Conservation (phyloP, 2,329 filamentous ascomycete species). For the Trichoderma gracile region DNA sequence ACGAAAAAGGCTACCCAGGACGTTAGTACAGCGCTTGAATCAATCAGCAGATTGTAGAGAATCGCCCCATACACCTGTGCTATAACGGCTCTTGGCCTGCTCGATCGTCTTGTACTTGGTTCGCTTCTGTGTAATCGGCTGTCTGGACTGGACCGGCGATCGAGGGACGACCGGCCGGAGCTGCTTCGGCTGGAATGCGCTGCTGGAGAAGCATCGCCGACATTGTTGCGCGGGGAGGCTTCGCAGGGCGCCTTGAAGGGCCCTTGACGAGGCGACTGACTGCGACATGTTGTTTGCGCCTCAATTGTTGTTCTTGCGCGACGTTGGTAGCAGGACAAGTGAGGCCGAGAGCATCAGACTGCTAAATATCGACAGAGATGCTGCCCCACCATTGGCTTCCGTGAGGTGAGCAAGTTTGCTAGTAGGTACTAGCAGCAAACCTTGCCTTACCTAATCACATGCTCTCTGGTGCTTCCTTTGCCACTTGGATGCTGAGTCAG, state of each 20-base stretch:
- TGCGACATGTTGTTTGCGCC: slow-evolving; percentile 42
- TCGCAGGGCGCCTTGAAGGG: slow-evolving; percentile 39
- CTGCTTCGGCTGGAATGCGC: slow-evolving; percentile 40
- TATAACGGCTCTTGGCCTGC: slow-evolving; percentile 59
- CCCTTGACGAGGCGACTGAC: slow-evolving; percentile 39
- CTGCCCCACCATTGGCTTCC: slow-evolving; percentile 13
- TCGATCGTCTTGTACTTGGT: slow-evolving; percentile 56
- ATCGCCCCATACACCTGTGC: slow-evolving; percentile 49
- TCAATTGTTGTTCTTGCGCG: background rate
- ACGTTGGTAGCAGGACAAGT: background rate
- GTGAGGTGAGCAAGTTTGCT: slow-evolving; percentile 19
- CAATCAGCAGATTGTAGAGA: background rate
- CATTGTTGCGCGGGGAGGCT: slow-evolving; percentile 42
- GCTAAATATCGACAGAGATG: slow-evolving; percentile 23
- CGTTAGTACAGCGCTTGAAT: background rate
- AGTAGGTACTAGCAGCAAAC: background rate
- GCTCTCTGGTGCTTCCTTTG: background rate
- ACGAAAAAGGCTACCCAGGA: slow-evolving; percentile 75
- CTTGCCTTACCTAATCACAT: background rate
- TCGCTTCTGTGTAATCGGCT: slow-evolving; percentile 42
- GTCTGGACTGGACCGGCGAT: slow-evolving; percentile 37
- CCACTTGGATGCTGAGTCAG: slow-evolving; percentile 9
- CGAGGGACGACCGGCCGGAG: slow-evolving; percentile 39
- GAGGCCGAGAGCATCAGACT: background rate
- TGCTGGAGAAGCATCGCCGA: slow-evolving; percentile 46